Evolutionary conservation across 2,329 filamentous ascomycete species (phyloP).

Genomic region (Fusarium annulatum): DNA sequence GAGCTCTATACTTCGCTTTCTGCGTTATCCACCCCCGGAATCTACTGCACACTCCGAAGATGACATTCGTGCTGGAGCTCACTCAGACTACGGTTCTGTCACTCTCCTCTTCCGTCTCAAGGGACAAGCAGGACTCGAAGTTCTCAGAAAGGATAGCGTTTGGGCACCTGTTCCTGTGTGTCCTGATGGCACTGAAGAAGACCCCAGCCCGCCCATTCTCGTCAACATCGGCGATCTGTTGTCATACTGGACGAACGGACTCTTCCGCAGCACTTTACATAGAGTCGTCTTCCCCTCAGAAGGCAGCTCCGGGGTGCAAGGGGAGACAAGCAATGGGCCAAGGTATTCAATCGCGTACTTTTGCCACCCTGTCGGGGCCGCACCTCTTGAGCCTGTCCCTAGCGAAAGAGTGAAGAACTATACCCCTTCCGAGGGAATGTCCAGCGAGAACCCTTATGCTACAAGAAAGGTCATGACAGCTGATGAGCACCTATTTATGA

Average conservation of each 20-base stretch:
- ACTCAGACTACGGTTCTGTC: conserved; percentile 84
- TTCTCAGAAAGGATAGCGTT: conserved; percentile 67
- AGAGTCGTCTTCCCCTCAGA: conserved; percentile 77
- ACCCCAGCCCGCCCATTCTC: conserved; percentile 78
- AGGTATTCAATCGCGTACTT: conserved; percentile 77
- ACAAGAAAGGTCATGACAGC: conserved; percentile 70
- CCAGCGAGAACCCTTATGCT: conserved; percentile 59
- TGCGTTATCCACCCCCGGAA: conserved; percentile 74
- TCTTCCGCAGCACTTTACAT: conserved; percentile 89
- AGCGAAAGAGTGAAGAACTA: conserved; percentile 65
- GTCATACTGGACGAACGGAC: conserved; percentile 89
- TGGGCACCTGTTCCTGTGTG: conserved; percentile 76
- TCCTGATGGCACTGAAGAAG: conserved; percentile 68
- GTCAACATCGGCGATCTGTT: conserved; percentile 78
- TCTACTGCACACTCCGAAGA: conserved; percentile 56
- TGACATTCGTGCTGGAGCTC: conserved; percentile 88
- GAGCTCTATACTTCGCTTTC: conserved; percentile 72
- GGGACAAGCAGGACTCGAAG: conserved; percentile 87
- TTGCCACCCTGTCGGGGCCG: conserved; percentile 69
- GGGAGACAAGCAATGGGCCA: conserved; percentile 62
- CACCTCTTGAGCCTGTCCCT: conserved; percentile 67
- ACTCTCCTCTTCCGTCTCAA: conserved; percentile 86
- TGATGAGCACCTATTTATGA: conserved; percentile 71
- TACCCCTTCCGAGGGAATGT: conserved; percentile 46
- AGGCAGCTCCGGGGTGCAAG: conserved; percentile 45